Conservation (phyloP, 75 land plant genomes). For the Chamaecyparis obtusa region DNA sequence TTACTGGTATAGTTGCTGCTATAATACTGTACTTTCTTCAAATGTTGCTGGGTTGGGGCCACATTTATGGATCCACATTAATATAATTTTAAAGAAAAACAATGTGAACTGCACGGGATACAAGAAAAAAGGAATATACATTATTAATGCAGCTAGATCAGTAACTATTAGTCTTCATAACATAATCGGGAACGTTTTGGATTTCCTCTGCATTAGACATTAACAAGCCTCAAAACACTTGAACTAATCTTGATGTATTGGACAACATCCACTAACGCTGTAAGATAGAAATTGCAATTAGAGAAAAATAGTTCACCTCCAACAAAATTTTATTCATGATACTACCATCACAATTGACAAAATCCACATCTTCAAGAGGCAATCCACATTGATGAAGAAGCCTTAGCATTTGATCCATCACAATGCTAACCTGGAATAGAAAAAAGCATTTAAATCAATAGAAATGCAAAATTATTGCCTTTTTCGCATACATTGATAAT, state of each 20-base stretch:
- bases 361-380: constrained; percentile 81
- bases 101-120: background rate
- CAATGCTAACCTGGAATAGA: constrained; percentile 80
- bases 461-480: background rate
- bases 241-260: background rate
- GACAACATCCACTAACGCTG: background rate
- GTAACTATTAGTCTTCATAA: background rate
- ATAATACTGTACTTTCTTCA: too few relatives aligned
- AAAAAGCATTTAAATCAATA: constrained; percentile 2
- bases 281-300: background rate
- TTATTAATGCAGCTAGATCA: background rate
- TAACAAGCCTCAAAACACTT: background rate
- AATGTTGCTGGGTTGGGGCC: too few relatives aligned
- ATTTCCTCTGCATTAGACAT: background rate
- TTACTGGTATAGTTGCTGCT: too few relatives aligned
- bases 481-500: background rate
- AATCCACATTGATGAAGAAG: constrained; percentile 94
- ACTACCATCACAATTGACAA: constrained; percentile 90
- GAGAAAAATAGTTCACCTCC: constrained; percentile 47
- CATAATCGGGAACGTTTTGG: background rate
- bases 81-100: background rate
- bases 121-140: background rate
- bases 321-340: constrained; percentile 82
- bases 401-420: constrained; percentile 98
- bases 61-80: too few relatives aligned